phyloP scores from a whole-genome alignment of 192 early-diverging fungal genomes.

The Gigaspora rosea region DNA sequence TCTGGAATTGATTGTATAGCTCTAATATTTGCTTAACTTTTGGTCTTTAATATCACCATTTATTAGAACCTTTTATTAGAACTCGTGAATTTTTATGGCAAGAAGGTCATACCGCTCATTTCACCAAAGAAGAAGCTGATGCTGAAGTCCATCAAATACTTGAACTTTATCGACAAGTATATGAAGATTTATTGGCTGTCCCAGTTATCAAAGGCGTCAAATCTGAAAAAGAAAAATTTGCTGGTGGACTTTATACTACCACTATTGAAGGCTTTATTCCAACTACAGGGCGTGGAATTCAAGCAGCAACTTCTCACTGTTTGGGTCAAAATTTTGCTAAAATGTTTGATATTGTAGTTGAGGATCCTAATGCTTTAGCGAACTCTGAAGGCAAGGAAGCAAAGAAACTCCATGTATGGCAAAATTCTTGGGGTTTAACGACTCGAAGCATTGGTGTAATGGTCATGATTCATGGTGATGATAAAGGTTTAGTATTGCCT shows the following conservation, averaged over 20 bases:
- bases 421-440: constrained; percentile 98
- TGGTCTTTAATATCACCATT: neutral
- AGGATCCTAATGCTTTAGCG: constrained; percentile 72
- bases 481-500: constrained; percentile 97
- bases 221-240: constrained; percentile 99
- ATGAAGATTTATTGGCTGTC: constrained; percentile 95
- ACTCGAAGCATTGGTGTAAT: constrained; percentile 98
- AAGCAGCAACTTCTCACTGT: constrained; percentile 97
- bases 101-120: constrained; percentile 97
- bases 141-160: constrained; percentile 87
- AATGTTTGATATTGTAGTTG: constrained; percentile 95
- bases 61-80: constrained; percentile 89
- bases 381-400: constrained; percentile 55
- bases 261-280: constrained; percentile 98
- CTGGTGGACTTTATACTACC: constrained; percentile 96
- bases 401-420: constrained; percentile 86
- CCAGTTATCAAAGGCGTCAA: constrained; percentile 96
- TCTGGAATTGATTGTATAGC: neutral
- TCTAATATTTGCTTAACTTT: neutral
- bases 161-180: constrained; percentile 94
- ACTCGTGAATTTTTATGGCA: constrained; percentile 99
- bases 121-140: constrained; percentile 86
- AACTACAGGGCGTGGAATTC: constrained; percentile 95
- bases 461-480: constrained; percentile 99
- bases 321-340: constrained; percentile 99